Conservation (phyloP, 306 rosid genomes). For the Cucurbita maxima region DNA sequence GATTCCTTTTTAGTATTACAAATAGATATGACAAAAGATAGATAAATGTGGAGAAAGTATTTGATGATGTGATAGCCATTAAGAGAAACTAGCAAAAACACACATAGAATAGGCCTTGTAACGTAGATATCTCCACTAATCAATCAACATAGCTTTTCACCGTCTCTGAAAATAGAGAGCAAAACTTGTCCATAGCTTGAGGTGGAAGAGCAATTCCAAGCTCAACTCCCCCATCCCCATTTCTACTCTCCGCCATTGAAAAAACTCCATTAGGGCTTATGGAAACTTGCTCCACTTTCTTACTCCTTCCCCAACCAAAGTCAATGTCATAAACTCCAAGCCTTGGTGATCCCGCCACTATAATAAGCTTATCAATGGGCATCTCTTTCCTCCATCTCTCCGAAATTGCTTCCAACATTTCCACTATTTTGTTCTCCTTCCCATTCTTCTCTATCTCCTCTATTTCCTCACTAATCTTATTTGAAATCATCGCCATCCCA, state of each 20-base stretch:
- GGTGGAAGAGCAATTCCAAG: neutral
- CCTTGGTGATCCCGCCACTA: conserved; percentile 28
- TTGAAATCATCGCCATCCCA: neutral
- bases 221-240: conserved; percentile 14
- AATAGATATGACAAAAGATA: too few species aligned
- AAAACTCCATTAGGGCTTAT: neutral
- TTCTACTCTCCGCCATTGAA: conserved; percentile 13
- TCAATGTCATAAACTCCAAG: conserved; percentile 23
- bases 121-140: too few species aligned
- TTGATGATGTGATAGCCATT: too few species aligned
- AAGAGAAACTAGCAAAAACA: too few species aligned
- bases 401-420: neutral
- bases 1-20: too few species aligned
- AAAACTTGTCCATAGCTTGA: too few species aligned
- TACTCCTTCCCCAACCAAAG: conserved; percentile 36
- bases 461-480: neutral
- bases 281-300: conserved; percentile 21
- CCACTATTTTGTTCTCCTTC: neutral
- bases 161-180: too few species aligned
- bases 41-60: too few species aligned
- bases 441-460: neutral
- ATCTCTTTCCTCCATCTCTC: too few species aligned
- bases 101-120: too few species aligned
- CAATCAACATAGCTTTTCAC: too few species aligned
- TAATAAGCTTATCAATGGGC: neutral